Conservation (phyloP, 257 asterid species). For the Solanum ossicruentum region DNA sequence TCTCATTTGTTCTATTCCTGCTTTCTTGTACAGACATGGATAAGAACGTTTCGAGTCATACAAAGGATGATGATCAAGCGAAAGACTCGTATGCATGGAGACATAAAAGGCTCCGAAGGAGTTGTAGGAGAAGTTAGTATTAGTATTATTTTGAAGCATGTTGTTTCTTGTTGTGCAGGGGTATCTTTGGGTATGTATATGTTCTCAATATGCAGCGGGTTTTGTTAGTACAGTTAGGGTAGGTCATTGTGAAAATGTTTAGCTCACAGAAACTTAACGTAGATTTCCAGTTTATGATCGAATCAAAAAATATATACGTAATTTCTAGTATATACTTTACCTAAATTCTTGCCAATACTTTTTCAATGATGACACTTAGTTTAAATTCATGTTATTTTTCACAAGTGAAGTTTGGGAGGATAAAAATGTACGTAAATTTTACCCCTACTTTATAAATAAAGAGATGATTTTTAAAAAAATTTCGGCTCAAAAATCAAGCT, state of each 20-base stretch:
- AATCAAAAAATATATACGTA: not conserved
- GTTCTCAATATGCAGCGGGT: not conserved
- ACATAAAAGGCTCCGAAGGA: slow-evolving; percentile 1
- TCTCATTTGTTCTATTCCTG: not conserved
- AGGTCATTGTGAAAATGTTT: not conserved
- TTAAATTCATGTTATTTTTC: too few relatives aligned
- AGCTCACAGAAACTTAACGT: not conserved
- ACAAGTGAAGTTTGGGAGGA: too few relatives aligned
- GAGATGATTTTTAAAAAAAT: too few relatives aligned
- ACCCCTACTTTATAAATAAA: too few relatives aligned
- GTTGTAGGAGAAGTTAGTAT: not conserved
- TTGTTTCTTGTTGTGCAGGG: not conserved
- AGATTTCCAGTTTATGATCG: not conserved
- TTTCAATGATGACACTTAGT: not conserved
- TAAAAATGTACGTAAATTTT: too few relatives aligned
- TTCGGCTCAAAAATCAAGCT: too few relatives aligned
- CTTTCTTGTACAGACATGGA: not conserved
- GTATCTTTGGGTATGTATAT: not conserved
- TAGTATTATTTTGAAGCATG: not conserved
- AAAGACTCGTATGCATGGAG: not conserved
- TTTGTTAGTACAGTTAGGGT: not conserved
- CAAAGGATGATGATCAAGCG: not conserved
- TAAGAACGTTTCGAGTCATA: not conserved
- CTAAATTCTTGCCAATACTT: not conserved
- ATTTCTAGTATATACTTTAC: not conserved